phyloP scores from a whole-genome alignment of 306 rosid genomes.

The Cicer arietinum region DNA sequence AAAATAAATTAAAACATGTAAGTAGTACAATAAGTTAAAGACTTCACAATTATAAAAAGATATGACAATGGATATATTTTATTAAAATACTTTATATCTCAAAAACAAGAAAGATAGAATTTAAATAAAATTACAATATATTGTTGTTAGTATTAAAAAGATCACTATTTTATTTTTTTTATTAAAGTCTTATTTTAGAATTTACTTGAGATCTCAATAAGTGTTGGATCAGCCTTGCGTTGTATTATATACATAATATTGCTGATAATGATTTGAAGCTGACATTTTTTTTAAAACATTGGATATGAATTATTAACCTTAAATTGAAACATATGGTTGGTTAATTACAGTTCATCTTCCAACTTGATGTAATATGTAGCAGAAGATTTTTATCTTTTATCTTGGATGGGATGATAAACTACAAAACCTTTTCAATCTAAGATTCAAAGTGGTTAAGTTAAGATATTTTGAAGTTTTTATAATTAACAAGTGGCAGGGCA shows the following conservation, averaged over 20 bases:
- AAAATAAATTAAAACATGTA: too few relatives aligned
- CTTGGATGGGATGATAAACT: slow-evolving; percentile 28
- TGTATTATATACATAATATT: not conserved
- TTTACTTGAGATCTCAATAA: too few relatives aligned
- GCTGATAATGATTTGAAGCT: not conserved
- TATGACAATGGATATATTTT: too few relatives aligned
- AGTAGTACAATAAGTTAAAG: too few relatives aligned
- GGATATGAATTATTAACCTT: not conserved
- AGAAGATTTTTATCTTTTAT: slow-evolving; percentile 16
- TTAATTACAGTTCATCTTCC: slow-evolving; percentile 26
- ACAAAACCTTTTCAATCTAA: slow-evolving; percentile 19
- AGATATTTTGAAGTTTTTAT: not conserved
- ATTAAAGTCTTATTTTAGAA: too few relatives aligned
- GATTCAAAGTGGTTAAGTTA: slow-evolving; percentile 13
- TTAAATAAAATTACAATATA: too few relatives aligned
- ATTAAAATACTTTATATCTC: too few relatives aligned
- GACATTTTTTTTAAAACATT: not conserved
- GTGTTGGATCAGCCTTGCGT: too few relatives aligned
- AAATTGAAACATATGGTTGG: slow-evolving; percentile 7
- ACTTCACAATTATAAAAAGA: too few relatives aligned
- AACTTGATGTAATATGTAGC: slow-evolving; percentile 10
- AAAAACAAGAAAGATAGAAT: too few relatives aligned
- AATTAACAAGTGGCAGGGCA: slow-evolving; percentile 43
- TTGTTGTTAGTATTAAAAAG: too few relatives aligned
- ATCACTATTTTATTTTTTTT: too few relatives aligned